phyloP scores from a whole-genome alignment of 2,329 filamentous ascomycete species.

The Truncatella angustata region DNA sequence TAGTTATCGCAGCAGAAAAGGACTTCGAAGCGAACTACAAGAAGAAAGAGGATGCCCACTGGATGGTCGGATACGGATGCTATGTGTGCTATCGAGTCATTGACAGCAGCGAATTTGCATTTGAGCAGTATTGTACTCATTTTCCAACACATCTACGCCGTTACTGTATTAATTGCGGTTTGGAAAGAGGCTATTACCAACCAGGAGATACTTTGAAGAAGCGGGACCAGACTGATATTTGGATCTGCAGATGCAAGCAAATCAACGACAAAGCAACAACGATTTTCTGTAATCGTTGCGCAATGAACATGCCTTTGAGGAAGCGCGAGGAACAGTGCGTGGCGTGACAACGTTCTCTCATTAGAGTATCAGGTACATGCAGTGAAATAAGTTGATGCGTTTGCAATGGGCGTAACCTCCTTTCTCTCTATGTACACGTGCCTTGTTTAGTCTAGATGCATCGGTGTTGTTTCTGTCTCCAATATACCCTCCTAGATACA shows the following conservation, averaged over 20 bases:
- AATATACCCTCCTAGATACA: no score
- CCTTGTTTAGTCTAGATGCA: no score
- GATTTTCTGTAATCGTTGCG: background rate
- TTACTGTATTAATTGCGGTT: constrained; percentile 20
- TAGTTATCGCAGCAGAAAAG: constrained; percentile 3
- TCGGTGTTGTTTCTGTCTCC: no score
- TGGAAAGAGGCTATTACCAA: constrained; percentile 14
- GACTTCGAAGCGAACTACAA: background rate
- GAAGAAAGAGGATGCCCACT: no score
- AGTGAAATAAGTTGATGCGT: background rate
- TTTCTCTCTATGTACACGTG: no score
- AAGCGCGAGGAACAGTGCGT: background rate
- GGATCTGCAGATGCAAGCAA: background rate
- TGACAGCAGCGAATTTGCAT: constrained; percentile 12
- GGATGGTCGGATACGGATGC: constrained; percentile 13
- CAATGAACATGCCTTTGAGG: constrained; percentile 1
- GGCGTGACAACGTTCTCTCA: background rate
- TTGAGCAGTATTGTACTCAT: constrained; percentile 13
- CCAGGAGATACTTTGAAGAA: constrained; percentile 14
- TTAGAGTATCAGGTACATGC: no score
- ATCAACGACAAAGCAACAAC: background rate
- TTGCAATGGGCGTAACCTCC: background rate
- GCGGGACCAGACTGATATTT: background rate
- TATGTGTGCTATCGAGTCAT: constrained; percentile 17
- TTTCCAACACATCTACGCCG: constrained; percentile 13